Evolutionary conservation across 495 filamentous ascomycete genomes (phyloP).

Genomic region (Parathielavia hyrcaniae): DNA sequence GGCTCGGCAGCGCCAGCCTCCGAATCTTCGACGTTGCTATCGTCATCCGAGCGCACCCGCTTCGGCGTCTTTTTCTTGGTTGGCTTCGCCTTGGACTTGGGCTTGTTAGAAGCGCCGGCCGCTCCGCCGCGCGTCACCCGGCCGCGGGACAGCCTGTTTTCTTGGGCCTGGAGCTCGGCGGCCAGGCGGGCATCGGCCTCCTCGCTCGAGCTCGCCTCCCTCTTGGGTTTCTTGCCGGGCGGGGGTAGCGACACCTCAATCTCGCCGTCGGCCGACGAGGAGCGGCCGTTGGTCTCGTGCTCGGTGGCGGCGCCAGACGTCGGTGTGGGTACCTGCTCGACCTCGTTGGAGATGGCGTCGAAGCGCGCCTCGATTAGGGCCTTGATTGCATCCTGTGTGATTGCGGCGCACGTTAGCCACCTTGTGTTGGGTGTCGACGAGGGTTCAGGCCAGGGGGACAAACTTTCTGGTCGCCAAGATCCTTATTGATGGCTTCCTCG

Average conservation of each 20-base stretch:
- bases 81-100: constrained; percentile 33
- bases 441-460: constrained; percentile 16
- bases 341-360: constrained; percentile 62
- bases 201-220: constrained; percentile 40
- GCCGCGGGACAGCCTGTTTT: constrained; percentile 60
- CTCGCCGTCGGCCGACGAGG: constrained; percentile 39
- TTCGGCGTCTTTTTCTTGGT: constrained; percentile 73
- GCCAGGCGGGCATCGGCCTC: constrained; percentile 84
- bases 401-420: background rate
- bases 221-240: constrained; percentile 54
- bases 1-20: constrained; percentile 41
- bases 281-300: constrained; percentile 34
- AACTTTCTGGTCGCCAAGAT: constrained; percentile 84
- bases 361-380: constrained; percentile 82
- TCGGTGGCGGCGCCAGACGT: constrained; percentile 33
- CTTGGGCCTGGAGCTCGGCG: constrained; percentile 83
- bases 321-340: constrained; percentile 28
- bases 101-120: constrained; percentile 41
- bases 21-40: constrained; percentile 66
- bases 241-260: constrained; percentile 49
- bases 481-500: constrained; percentile 62
- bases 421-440: background rate
- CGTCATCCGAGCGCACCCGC: constrained; percentile 69
- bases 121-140: constrained; percentile 65
- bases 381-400: constrained; percentile 66